Evolutionary conservation across 257 asterid species (phyloP).

Genomic region (Solanum stenotomum): DNA sequence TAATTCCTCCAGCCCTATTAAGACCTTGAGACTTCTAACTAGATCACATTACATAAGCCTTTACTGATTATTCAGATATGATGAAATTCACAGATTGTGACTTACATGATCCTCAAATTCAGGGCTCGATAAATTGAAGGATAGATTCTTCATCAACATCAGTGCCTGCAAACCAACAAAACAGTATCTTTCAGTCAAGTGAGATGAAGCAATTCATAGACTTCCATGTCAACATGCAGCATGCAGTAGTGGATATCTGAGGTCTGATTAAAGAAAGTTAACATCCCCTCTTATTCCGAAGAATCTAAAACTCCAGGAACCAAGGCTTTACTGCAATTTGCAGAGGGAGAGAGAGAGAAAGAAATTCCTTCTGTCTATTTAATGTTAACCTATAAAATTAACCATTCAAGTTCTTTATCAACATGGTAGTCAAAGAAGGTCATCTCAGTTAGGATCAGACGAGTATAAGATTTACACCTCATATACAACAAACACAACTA

Average conservation of each 20-base stretch:
- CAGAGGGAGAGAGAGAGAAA: background rate
- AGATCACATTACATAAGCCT: background rate
- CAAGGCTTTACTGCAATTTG: background rate
- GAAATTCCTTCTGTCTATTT: background rate
- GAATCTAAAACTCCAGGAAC: background rate
- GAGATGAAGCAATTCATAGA: background rate
- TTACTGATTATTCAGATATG: background rate
- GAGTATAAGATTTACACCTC: background rate
- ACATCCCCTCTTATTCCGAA: background rate
- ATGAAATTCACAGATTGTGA: background rate
- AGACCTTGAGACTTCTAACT: background rate
- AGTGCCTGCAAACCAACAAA: constrained; percentile 34
- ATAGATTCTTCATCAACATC: constrained; percentile 78
- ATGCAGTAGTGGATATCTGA: background rate
- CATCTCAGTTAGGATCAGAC: background rate
- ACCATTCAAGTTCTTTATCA: background rate
- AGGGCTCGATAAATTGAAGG: constrained; percentile 61
- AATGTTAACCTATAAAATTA: background rate
- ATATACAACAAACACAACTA: background rate
- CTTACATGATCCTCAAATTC: constrained; percentile 83
- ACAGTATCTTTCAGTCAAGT: background rate
- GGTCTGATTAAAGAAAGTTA: background rate
- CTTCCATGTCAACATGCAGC: background rate
- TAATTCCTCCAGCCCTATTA: background rate
- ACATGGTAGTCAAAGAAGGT: background rate